Evolutionary conservation across 164 flowering plant species (phyloP), one percentile per base, ranked within the genome.

Genomic region (Chimonanthus salicifolius): DNA sequence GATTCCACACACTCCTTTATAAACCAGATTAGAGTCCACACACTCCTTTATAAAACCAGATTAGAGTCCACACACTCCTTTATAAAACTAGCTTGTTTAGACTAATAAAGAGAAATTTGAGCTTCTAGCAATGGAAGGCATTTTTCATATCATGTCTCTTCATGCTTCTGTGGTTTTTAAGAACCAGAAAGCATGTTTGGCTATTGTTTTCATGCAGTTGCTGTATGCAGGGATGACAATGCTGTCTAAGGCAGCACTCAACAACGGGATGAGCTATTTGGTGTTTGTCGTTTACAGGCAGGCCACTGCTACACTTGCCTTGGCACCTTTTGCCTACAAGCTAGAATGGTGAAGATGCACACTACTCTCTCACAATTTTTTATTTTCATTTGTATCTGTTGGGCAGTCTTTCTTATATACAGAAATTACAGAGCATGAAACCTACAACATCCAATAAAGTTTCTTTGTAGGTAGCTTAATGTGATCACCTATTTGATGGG

Each of bases 231-330:
- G 81, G 33, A 76, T 79, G 81, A 60, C 69, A 45, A 43, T 79
- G 67, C 74, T 79, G 15, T 75, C 81, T 4, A 79, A 79, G 66
- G 76, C 71, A 62, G 76, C 81, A 15, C 62, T 79, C 8, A 70
- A 70, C 46, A 45, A 58, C 4, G 81, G 81, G 50, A 75, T 79
- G 76, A 79, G 69, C 73, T 47, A 21, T 51, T 70, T 54, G 20
- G 78, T 79, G 48, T 79, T 79, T 50, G 78, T 79, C 2, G 68
- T 64, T 18, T 79, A 79, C 66, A 79, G 81, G 58, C 81, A 79
- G 47, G 78, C 74, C 16, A 68, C 50, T 6, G 81, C 74, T 9
- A 66, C 78, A 3, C 33, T 76, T 68, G 33, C 63, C 60, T 71
- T 76, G 69, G 58, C 69, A 51, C 78, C 78, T 47, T 73, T 75